Evolutionary conservation across 176 grass and related monocot species (phyloP).

Genomic region (Guadua angustifolia): DNA sequence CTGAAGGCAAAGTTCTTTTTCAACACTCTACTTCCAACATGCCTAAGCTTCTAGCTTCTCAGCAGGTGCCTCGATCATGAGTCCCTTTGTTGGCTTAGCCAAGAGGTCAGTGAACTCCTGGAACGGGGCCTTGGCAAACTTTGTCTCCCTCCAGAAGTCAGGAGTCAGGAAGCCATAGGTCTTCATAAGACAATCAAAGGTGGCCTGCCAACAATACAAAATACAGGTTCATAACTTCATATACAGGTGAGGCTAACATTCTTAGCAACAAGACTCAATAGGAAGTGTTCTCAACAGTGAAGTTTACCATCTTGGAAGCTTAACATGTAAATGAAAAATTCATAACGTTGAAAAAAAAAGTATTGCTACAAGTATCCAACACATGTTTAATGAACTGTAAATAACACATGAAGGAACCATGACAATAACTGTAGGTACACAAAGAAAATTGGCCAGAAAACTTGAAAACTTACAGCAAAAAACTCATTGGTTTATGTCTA

Average conservation of each 20-base stretch:
- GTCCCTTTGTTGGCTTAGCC: constrained; percentile 55
- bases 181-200: constrained; percentile 82
- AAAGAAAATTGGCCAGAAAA: background rate
- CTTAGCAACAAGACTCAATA: background rate
- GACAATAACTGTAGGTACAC: background rate
- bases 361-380: background rate
- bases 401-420: background rate
- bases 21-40: background rate
- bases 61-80: constrained; percentile 46
- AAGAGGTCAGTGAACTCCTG: constrained; percentile 63
- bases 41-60: constrained; percentile 57
- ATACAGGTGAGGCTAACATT: background rate
- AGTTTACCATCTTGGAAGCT: background rate
- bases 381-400: background rate
- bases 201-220: constrained; percentile 50
- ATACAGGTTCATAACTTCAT: background rate
- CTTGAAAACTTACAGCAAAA: background rate
- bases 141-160: constrained; percentile 70
- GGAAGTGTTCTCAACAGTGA: background rate
- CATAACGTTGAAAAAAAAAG: background rate
- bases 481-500: too few species aligned
- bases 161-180: constrained; percentile 63
- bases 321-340: background rate
- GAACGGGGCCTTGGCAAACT: constrained; percentile 50
- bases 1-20: background rate